Evolutionary conservation across 176 grass and related monocot genomes (phyloP), one percentile per base, ranked within the genome.

Genomic region (Eremochloa ophiuroides): DNA sequence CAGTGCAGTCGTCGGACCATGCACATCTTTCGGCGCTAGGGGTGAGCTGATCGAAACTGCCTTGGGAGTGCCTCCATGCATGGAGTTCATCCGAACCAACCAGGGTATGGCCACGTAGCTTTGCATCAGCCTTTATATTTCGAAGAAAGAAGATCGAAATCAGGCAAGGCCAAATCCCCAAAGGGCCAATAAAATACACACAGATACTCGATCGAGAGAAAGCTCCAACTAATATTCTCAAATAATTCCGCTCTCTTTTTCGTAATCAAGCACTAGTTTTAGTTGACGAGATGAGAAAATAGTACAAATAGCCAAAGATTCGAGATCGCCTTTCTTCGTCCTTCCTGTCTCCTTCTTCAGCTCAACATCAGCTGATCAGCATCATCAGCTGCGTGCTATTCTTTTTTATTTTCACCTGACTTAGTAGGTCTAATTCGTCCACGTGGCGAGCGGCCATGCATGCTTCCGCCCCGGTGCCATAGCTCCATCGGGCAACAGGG

Each of bases 271-370:
- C 43, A 16, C 30, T 79, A 12, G 12, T 48, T 79, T 47, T 55
- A 51, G 71, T 55, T 53, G 46, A 74, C 44, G 28, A 34, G 15
- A 46, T 42, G 43, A n/a, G n/a, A n/a, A n/a, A n/a, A n/a, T n/a
- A n/a, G n/a, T n/a, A n/a, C n/a, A n/a, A n/a, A n/a, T n/a, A n/a
- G n/a, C n/a, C n/a, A n/a, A n/a, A n/a, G n/a, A n/a, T n/a, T n/a
- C n/a, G n/a, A n/a, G n/a, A n/a, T n/a, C n/a, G n/a, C n/a, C n/a
- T n/a, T n/a, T n/a, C n/a, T n/a, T n/a, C n/a, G n/a, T n/a, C 12
- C 39, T 69, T 84, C 63, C 14, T 27, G 63, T 27, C 48, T 35
- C 63, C 73, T 76, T 41, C 72, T n/a, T n/a, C n/a, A n/a, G n/a
- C n/a, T n/a, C n/a, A n/a, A n/a, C n/a, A n/a, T n/a, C n/a, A n/a